A percentile compares a stretch with the other conserved stretches of the same genome.
Evolutionary conservation across 2,329 filamentous ascomycete species (phyloP).

Genomic region (Pseudomassariella vexata): DNA sequence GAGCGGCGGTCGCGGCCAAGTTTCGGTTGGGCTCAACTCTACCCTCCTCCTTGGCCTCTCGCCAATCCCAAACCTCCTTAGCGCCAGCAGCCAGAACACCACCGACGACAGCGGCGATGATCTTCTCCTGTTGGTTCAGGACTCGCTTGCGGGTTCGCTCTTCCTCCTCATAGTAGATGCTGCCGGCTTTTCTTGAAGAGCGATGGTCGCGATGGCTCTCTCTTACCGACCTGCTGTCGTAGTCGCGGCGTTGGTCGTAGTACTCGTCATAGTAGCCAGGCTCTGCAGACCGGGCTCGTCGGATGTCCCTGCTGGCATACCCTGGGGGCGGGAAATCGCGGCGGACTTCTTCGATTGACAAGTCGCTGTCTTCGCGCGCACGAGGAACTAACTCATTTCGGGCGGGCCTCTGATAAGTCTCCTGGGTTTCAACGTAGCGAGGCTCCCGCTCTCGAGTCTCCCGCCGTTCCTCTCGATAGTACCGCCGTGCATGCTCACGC

Average conservation of each 20-base stretch:
- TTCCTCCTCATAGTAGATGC: constrained; percentile 54
- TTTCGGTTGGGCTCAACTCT: constrained; percentile 48
- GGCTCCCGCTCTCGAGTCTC: constrained; percentile 41
- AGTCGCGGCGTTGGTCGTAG: constrained; percentile 37
- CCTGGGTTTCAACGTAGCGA: constrained; percentile 48
- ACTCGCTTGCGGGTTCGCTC: constrained; percentile 43
- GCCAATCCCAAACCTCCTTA: constrained; percentile 61
- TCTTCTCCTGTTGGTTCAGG: constrained; percentile 59
- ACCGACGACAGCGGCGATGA: constrained; percentile 59
- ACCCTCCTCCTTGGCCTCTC: constrained; percentile 47
- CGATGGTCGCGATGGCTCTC: constrained; percentile 37
- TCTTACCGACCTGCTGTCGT: constrained; percentile 13
- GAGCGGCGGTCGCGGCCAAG: constrained; percentile 51
- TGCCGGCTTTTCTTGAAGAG: constrained; percentile 44
- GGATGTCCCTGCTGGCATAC: constrained; percentile 40
- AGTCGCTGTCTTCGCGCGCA: constrained; percentile 65
- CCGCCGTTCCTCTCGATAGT: constrained; percentile 49
- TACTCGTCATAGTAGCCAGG: constrained; percentile 55
- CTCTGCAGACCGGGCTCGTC: constrained; percentile 60
- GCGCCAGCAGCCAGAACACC: constrained; percentile 59
- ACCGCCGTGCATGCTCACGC: constrained; percentile 41
- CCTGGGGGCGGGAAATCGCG: constrained; percentile 78
- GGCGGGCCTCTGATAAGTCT: constrained; percentile 40
- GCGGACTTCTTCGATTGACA: constrained; percentile 74
- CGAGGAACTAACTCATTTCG: constrained; percentile 48